These are phyloP conservation scores for Solioccasus polychromus DNA, from an alignment of 768 basidiomycete species.

Conservation along the genomic window DNA sequence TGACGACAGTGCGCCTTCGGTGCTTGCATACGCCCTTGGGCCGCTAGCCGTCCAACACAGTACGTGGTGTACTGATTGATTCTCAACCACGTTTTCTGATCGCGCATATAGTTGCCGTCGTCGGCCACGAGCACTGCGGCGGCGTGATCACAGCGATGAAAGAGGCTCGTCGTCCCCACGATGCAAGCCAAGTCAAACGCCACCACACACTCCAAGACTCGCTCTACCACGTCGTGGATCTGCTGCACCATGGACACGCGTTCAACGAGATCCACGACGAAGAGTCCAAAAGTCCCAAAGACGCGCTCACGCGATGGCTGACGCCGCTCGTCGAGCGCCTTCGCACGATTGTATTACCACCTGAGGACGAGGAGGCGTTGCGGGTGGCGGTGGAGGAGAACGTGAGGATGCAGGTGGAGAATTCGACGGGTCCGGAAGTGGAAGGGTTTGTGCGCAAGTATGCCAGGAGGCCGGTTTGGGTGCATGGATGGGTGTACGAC, in stretches of 20 bases:
- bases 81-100: not conserved
- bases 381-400: constrained; percentile 49
- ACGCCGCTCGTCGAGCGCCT: constrained; percentile 60
- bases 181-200: not conserved
- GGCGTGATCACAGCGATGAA: constrained; percentile 50
- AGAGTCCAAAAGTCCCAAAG: constrained; percentile 30
- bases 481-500: constrained; percentile 76
- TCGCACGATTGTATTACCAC: constrained; percentile 37
- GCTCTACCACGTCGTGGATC: constrained; percentile 8
- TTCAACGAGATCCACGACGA: constrained; percentile 15
- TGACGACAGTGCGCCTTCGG: constrained; percentile 68
- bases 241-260: constrained; percentile 20
- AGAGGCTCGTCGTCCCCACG: constrained; percentile 1
- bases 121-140: constrained; percentile 82
- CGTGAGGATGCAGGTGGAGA: constrained; percentile 52
- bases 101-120: constrained; percentile 58
- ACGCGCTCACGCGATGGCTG: constrained; percentile 69
- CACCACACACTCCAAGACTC: constrained; percentile 15
- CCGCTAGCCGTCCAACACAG: constrained; percentile 69
- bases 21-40: constrained; percentile 70
- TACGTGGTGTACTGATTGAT: constrained; percentile 43
- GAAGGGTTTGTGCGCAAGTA: constrained; percentile 40
- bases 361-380: constrained; percentile 27
- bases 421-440: constrained; percentile 42
- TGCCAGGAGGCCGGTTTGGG: constrained; percentile 42